Conservation (phyloP, 1,284 basidiomycete species). For the Schizopora paradoxa region DNA sequence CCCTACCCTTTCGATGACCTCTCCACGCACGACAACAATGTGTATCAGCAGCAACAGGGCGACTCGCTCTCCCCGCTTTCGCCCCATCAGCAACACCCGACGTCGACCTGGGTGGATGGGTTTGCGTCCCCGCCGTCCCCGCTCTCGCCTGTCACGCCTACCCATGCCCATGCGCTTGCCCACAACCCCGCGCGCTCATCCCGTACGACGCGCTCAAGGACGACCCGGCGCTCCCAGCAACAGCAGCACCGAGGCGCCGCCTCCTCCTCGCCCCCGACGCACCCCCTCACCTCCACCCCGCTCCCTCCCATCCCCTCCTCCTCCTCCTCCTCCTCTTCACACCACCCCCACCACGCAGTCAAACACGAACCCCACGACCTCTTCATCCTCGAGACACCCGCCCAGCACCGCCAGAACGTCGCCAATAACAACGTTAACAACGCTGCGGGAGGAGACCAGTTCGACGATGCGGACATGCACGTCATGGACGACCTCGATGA, state of each 20-base stretch:
- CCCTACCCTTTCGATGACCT: too few species aligned
- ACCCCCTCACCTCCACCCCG: not conserved
- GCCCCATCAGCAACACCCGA: not conserved
- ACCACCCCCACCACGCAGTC: too few species aligned
- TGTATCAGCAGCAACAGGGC: too few species aligned
- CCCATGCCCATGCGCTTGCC: not conserved
- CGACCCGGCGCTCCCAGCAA: too few species aligned
- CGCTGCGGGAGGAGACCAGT: not conserved
- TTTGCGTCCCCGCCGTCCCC: not conserved
- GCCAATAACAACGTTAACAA: conserved; percentile 1
- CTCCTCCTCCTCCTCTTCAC: not conserved
- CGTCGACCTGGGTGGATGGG: not conserved
- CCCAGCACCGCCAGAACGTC: not conserved
- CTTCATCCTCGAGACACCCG: not conserved
- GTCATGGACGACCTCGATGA: too few species aligned
- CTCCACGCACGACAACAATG: too few species aligned
- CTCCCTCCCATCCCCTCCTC: not conserved
- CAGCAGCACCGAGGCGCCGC: too few species aligned
- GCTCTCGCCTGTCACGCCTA: not conserved
- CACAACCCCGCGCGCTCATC: not conserved
- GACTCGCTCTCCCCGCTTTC: too few species aligned
- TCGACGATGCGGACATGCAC: not conserved
- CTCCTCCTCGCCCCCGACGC: conserved; percentile 1
- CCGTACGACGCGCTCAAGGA: too few species aligned
- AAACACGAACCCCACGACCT: too few species aligned